A percentile compares a stretch with the other conserved stretches of the same genome.
These are phyloP conservation scores for Pseudognaphalium luteoalbum DNA, from an alignment of 129 eudicot species.

Conservation along the genomic window DNA sequence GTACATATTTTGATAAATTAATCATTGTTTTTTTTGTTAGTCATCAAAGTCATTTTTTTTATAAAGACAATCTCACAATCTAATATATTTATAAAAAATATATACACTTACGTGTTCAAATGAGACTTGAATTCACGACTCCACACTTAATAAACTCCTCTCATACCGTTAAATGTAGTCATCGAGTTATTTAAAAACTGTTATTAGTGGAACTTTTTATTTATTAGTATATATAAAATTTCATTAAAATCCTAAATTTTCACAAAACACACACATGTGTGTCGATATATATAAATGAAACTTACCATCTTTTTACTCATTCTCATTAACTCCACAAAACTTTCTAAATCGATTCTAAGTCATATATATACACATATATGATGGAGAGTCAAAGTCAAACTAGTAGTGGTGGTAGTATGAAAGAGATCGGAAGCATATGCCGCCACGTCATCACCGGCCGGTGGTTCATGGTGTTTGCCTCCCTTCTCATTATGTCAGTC, in stretches of 20 bases:
- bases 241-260: not conserved
- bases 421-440: slow-evolving; percentile 35
- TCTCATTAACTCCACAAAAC: not conserved
- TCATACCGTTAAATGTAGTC: no score
- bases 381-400: slow-evolving; percentile 8
- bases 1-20: no score
- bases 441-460: slow-evolving; percentile 50
- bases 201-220: no score
- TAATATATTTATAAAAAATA: no score
- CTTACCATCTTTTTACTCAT: not conserved
- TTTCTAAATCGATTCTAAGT: not conserved
- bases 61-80: no score
- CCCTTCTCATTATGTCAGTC: slow-evolving; percentile 64
- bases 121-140: no score
- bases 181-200: no score
- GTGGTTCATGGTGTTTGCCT: slow-evolving; percentile 78
- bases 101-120: no score
- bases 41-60: no score
- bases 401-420: slow-evolving; percentile 12
- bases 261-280: not conserved
- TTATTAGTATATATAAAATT: no score
- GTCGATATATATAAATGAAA: not conserved
- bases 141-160: no score
- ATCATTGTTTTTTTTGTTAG: no score
- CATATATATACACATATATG: not conserved